Conservation (phyloP, 306 rosid species). For the Vigna nakashimae region DNA sequence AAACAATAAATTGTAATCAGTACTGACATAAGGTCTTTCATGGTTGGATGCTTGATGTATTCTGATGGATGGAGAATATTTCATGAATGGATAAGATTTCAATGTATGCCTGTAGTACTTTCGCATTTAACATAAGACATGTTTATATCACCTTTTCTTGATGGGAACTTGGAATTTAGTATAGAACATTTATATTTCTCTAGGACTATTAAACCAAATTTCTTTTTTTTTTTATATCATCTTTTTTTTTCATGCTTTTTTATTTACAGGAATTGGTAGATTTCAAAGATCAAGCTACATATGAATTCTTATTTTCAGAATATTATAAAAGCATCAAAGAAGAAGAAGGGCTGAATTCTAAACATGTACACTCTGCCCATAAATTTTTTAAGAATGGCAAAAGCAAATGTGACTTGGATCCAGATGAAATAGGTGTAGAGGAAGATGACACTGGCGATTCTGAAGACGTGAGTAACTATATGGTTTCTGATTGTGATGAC, state of each 20-base stretch:
- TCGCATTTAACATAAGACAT: conserved; percentile 12
- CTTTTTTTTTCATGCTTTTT: conserved; percentile 37
- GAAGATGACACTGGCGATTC: conserved; percentile 51
- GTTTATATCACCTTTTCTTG: conserved; percentile 7
- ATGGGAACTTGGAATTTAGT: conserved; percentile 2
- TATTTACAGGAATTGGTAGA: conserved; percentile 61
- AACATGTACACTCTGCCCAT: conserved; percentile 46
- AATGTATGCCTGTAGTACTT: conserved; percentile 8
- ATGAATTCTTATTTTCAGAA: conserved; percentile 61
- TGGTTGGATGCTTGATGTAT: conserved; percentile 14
- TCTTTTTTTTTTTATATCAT: conserved; percentile 12
- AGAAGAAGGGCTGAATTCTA: conserved; percentile 62
- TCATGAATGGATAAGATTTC: conserved; percentile 35
- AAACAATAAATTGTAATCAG: conserved; percentile 12
- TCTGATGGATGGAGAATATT: conserved; percentile 31
- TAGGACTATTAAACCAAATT: background rate
- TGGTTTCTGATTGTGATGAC: conserved; percentile 62
- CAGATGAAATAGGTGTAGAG: conserved; percentile 42
- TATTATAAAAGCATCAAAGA: conserved; percentile 61
- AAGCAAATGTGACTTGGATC: conserved; percentile 45
- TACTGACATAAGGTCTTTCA: background rate
- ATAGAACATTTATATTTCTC: conserved; percentile 27
- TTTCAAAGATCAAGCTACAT: conserved; percentile 60
- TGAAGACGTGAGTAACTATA: conserved; percentile 51
- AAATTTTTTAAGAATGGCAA: conserved; percentile 50